Base-by-base conservation (phyloP, 2,329 filamentous ascomycete genomes). In the Colletotrichum cuscutae region DNA sequence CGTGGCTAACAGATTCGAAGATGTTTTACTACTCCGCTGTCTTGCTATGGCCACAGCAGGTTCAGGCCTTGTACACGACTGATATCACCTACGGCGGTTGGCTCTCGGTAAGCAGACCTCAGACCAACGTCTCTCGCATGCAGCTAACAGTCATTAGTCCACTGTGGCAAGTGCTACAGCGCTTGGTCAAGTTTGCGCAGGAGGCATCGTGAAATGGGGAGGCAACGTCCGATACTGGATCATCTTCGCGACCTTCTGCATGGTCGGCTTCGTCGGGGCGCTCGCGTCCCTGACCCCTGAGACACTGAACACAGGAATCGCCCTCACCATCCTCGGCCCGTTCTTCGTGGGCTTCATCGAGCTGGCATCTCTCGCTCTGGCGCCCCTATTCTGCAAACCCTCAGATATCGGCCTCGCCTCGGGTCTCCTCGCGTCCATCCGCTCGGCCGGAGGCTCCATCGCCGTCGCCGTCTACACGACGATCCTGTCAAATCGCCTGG, bases 321-420 rank as follows among this genome's bases (percentile, higher is more conserved):
- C 80, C 1, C 68, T 83, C 19, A 82, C 80, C 2, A 81, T 82
- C 59, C 74, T 82, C 7, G 81, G 81, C 0, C 80, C 80, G 1
- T 82, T 83, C 74, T 81, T 80, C 63, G 81, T 82, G 11, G 81
- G 81, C 7, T 80, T 81, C 28, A 82, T 82, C 62, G 81, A 83
- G 71, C 75, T 82, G 9, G 77, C 78, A 7, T 79, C 81, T 2
- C 73, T 83, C 11, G 78, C 81, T 7, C 75, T 82, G 30, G 81
- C 81, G 0, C 80, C 80, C 19, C 78, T 83, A 1, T 84, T 84
- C 75, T 82, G 81, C 62, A 79, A 80, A 24, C 78, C 80, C 0
- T 78, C 81, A 15, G 82, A 85, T 19, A 84, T 85, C 56, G 84
- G 84, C 32, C 76, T 84, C 8, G 82, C 84, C 1, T 82, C 80